Percentiles rank a stretch among this genome's conserved stretches.
Conservation (phyloP, 352 stramenopile genomes). For the Pythium folliculosum region DNA sequence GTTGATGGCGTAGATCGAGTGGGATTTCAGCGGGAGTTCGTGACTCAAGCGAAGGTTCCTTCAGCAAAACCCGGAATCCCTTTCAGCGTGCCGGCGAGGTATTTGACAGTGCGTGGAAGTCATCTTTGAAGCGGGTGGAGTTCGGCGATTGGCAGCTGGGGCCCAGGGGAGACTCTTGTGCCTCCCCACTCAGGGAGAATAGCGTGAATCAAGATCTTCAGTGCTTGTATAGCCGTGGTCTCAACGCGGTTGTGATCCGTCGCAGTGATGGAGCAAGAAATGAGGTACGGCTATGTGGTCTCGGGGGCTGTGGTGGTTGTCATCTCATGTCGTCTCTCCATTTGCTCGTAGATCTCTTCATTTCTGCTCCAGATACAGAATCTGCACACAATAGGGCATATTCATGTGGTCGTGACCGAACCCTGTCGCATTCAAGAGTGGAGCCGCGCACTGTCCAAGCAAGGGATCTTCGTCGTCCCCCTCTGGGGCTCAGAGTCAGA, state of each 20-base stretch:
- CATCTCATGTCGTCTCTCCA: background rate
- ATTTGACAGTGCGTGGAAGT: slow-evolving; percentile 23
- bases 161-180: background rate
- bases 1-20: background rate
- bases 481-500: background rate
- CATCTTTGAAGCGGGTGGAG: slow-evolving; percentile 26
- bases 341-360: slow-evolving; percentile 2
- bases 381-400: background rate
- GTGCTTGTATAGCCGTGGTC: slow-evolving; percentile 28
- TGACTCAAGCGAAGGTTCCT: background rate
- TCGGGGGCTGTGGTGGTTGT: background rate
- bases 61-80: slow-evolving; percentile 7
- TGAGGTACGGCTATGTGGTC: slow-evolving; percentile 16
- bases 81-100: slow-evolving; percentile 20
- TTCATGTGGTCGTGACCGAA: slow-evolving; percentile 21
- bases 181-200: slow-evolving; percentile 11
- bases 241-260: slow-evolving; percentile 34
- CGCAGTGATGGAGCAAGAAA: slow-evolving; percentile 14
- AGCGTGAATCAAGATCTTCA: slow-evolving; percentile 17
- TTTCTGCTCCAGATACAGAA: slow-evolving; percentile 25
- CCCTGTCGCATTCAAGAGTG: slow-evolving; percentile 9
- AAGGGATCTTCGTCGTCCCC: slow-evolving; percentile 4
- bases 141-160: slow-evolving; percentile 25
- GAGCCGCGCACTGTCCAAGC: slow-evolving; percentile 4
- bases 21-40: background rate